A percentile compares a stretch with the other conserved stretches of the same genome.
These are phyloP conservation scores for Xylaria sp. DNA, from an alignment of 495 filamentous ascomycete genomes.

Conservation along the genomic window DNA sequence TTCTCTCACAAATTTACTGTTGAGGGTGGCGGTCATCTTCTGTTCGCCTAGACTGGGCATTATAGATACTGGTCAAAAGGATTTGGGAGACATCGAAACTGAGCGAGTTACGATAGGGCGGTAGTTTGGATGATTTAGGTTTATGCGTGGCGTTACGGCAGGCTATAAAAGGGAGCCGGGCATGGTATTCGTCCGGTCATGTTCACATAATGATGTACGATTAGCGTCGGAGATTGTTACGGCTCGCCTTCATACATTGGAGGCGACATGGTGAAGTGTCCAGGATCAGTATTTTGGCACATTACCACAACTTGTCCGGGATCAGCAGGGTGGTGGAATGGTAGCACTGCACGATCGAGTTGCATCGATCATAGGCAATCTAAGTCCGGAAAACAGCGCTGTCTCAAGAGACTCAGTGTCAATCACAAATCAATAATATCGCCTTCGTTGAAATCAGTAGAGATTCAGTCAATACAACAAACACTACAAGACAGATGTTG, in stretches of 20 bases:
- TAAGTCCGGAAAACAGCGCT: not conserved
- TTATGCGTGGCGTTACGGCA: conserved; percentile 38
- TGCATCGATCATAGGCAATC: conserved; percentile 3
- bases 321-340: conserved; percentile 2
- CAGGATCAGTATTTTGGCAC: not conserved
- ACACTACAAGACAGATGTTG: not conserved
- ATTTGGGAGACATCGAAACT: conserved; percentile 33
- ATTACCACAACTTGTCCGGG: conserved; percentile 6
- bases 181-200: conserved; percentile 11
- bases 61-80: conserved; percentile 37
- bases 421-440: conserved; percentile 11
- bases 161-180: conserved; percentile 19
- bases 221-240: conserved; percentile 24
- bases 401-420: conserved; percentile 8
- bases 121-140: conserved; percentile 4
- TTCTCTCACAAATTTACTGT: conserved; percentile 19
- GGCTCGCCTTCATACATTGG: not conserved
- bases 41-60: conserved; percentile 30
- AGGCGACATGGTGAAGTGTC: conserved; percentile 18
- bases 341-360: conserved; percentile 14
- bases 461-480: not conserved
- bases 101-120: conserved; percentile 24
- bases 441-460: not conserved
- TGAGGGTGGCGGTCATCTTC: conserved; percentile 15
- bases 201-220: conserved; percentile 30